Evolutionary conservation across 2,329 filamentous ascomycete species (phyloP), one percentile per base, ranked within the genome.

Genomic region (Coniochaeta sp.): DNA sequence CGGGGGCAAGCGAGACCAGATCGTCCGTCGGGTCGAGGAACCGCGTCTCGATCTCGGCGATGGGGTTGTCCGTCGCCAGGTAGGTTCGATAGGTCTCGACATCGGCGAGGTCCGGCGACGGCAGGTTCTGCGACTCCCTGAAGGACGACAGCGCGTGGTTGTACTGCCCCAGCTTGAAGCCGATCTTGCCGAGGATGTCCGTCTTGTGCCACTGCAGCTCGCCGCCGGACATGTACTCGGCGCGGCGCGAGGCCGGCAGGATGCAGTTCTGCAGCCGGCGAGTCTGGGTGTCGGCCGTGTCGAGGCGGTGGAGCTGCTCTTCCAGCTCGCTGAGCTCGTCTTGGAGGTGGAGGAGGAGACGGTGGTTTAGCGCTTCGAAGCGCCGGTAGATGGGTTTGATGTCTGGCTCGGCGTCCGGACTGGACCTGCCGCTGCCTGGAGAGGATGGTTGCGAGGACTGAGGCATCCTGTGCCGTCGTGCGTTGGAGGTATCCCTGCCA

Each of bases 281-380:
- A 9, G 71, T 74, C 62, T 81, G 76, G 0, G 82, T 82, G 65
- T 86, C 83, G 1, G 75, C 73, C 22, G 74, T 75, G 67, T 96
- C 93, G 1, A 95, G 74, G 0, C 79, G 77, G 19, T 84, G 82
- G 1, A 97, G 80, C 60, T 93, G 86, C 67, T 91, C 87, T 72
- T 96, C 92, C 40, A 96, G 78, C 66, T 93, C 89, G 32, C 81
- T 80, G 19, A 96, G 84, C 71, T 96, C 91, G 69, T 96, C 91
- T 72, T 96, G 93, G 17, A 96, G 79, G 63, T 95, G 87, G 0
- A 96, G 78, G 2, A 97, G 76, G 2, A 96, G 76, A 2, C 93
- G 87, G 70, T 96, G 91, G 67, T 95, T 93, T 19, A 96, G 76
- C 12, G 85, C 81, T 70, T 90, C 88, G 68, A 97, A 97, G 60